Evolutionary conservation across 345 rosid species (phyloP), one percentile per base, ranked within the genome.

Genomic region (Murraya koenigii): DNA sequence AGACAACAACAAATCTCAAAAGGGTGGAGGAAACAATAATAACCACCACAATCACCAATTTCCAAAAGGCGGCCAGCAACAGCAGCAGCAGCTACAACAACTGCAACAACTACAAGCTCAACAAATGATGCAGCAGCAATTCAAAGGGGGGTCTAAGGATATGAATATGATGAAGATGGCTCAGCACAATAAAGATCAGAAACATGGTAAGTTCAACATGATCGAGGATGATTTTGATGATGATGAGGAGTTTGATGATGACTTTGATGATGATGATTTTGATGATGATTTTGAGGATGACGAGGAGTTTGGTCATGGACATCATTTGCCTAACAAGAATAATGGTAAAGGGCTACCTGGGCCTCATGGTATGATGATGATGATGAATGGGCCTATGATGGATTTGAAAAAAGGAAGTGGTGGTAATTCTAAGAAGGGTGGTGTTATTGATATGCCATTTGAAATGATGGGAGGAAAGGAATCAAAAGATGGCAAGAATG

Each of bases 131-230:
- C 69, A 81, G 77, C 94, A 89, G 72, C 92, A 88, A 39, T 76
- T 91, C 82, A 90, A 88, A 60, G 92, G 86, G 52, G 92, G 87
- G 47, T 78, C 83, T 32, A 85, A 82, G 44, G 89, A 87, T 69
- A 58, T 75, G 61, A 79, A 87, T 66, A 58, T 74, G 56, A 79
- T 74, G 69, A 80, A 71, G 71, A 72, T 54, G 80, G 17, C 70
- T 35, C 82, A 88, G 22, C 35, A 84, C 36, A 92, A 87, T 55
- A 93, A 87, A 49, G 89, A 85, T 9, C 86, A 91, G 74, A 96
- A 93, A 81, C 71, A 92, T 17, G 97, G 89, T 19, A 90, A 87
- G 85, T 96, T 92, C 72, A 85, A 84, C 9, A 68, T 88, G 77
- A 88, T 87, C 14, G 85, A 86, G 19, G 91, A 85, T 65, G 92